Evolutionary conservation across 2,329 filamentous ascomycete species (phyloP), one percentile per base, ranked within the genome.

Genomic region (Fusarium abutilonis): DNA sequence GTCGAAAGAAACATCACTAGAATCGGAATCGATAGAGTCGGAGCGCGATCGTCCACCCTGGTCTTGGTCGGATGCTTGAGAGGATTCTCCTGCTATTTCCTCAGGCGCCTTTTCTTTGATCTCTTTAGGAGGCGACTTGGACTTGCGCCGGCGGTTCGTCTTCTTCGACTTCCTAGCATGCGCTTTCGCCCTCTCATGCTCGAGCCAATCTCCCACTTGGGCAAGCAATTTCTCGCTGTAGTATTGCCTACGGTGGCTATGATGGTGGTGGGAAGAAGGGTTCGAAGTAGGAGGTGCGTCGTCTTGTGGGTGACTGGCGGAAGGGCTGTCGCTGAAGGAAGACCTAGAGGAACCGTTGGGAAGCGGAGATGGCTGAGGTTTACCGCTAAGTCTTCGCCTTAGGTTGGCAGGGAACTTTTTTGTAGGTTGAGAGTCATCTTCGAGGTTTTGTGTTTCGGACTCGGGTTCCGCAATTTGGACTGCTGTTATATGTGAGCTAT

Each of bases 141-240:
- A 76, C 72, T 77, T 81, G 67, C 76, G 79, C 59, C 75, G 59
- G 31, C 65, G 78, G 34, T 79, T 60, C 26, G 79, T 56, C 47
- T 67, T 70, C 57, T 70, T 80, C 3, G 50, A 58, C 66, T 72
- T 82, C 71, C 82, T 86, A 46, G 82, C 81, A 9, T 81, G 76
- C 35, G 83, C 82, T 67, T 87, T 86, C 29, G 81, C 77, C 71
- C 89, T 90, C 76, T 97, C 93, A 45, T 89, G 85, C 67, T 93
- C 87, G 35, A 97, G 79, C 94, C 94, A 98, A 64, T 91, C 87
- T 23, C 86, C 83, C 13, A 97, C 87, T 72, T 96, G 91, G 17
- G 87, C 82, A 26, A 95, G 77, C 8, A 96, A 76, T 63, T 82
- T 84, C 66, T 87, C 80, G 48, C 80, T 80, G 45, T 79, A 75